A percentile compares a stretch with the other conserved stretches of the same genome.
phyloP scores from a whole-genome alignment of 768 basidiomycete genomes.

The Leccinum broughii region DNA sequence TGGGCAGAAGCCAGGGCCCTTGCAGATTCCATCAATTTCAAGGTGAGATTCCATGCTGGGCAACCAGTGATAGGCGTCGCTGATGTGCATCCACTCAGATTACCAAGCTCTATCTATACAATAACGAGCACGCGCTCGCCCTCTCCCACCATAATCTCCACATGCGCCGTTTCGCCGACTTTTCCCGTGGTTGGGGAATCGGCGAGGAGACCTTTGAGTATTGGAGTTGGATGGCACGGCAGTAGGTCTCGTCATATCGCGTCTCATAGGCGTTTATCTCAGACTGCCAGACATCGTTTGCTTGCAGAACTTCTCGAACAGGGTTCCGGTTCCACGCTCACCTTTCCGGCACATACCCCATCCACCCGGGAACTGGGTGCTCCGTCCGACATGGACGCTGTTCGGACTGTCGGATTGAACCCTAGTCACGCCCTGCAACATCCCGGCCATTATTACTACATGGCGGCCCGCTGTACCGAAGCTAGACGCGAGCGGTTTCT shows the following conservation, averaged over 20 bases:
- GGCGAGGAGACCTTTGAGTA: slow-evolving; percentile 36
- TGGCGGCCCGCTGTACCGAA: slow-evolving; percentile 85
- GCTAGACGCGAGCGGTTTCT: slow-evolving; percentile 69
- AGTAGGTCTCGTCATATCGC: slow-evolving; percentile 50
- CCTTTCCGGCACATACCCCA: slow-evolving; percentile 38
- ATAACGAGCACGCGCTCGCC: too few relatives aligned
- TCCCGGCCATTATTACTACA: slow-evolving; percentile 85
- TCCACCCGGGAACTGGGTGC: slow-evolving; percentile 36
- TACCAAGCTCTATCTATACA: slow-evolving; percentile 39
- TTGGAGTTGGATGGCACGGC: slow-evolving; percentile 95
- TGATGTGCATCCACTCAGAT: slow-evolving; percentile 48
- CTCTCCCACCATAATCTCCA: too few relatives aligned
- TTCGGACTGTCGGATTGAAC: slow-evolving; percentile 68
- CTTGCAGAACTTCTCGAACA: slow-evolving; percentile 90
- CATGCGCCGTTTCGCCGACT: too few relatives aligned
- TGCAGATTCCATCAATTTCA: slow-evolving; percentile 89
- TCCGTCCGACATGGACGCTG: slow-evolving; percentile 52
- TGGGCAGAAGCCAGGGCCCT: slow-evolving; percentile 99
- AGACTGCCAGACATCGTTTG: slow-evolving; percentile 66
- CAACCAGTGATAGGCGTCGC: neutral
- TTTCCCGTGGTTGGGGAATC: too few relatives aligned
- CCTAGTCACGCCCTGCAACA: slow-evolving; percentile 85
- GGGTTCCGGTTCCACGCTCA: slow-evolving; percentile 62
- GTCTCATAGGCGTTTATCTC: neutral
- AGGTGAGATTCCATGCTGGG: slow-evolving; percentile 46